These are phyloP conservation scores for Thermomucor indicae-seudaticae DNA, from an alignment of 371 early-diverging fungal species.

Conservation along the genomic window DNA sequence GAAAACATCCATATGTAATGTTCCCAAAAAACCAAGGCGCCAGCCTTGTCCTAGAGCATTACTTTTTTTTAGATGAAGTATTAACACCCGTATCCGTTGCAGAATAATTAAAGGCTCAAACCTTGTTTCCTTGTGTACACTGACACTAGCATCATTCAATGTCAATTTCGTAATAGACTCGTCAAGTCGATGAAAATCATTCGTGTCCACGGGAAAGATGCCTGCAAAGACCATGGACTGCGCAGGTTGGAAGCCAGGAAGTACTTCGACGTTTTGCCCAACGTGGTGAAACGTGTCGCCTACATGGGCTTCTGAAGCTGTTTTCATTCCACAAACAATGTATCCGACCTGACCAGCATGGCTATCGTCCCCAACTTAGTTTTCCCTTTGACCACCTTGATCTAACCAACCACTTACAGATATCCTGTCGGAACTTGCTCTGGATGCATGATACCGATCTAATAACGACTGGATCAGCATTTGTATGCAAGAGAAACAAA, in stretches of 20 bases:
- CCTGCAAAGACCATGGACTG: conserved; percentile 94
- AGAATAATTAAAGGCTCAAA: not conserved
- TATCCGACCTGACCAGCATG: conserved; percentile 97
- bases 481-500: not conserved
- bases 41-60: conserved; percentile 94
- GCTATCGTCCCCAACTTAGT: conserved; percentile 19
- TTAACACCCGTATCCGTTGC: not conserved
- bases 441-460: conserved; percentile 94
- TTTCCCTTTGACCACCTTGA: not conserved
- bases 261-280: conserved; percentile 54
- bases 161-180: conserved; percentile 91
- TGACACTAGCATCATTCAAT: conserved; percentile 92
- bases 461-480: not conserved
- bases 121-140: conserved; percentile 85
- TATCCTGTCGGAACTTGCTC: conserved; percentile 72
- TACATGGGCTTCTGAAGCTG: conserved; percentile 88
- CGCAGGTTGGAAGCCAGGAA: conserved; percentile 92
- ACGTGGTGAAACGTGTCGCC: conserved; percentile 92
- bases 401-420: conserved; percentile 51
- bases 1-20: conserved; percentile 97
- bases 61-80: conserved; percentile 37
- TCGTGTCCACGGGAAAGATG: conserved; percentile 88
- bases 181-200: conserved; percentile 81
- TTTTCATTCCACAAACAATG: conserved; percentile 89
- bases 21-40: conserved; percentile 95